phyloP scores from a whole-genome alignment of 139 green algal species.

The Pedinophyceae sp. region DNA sequence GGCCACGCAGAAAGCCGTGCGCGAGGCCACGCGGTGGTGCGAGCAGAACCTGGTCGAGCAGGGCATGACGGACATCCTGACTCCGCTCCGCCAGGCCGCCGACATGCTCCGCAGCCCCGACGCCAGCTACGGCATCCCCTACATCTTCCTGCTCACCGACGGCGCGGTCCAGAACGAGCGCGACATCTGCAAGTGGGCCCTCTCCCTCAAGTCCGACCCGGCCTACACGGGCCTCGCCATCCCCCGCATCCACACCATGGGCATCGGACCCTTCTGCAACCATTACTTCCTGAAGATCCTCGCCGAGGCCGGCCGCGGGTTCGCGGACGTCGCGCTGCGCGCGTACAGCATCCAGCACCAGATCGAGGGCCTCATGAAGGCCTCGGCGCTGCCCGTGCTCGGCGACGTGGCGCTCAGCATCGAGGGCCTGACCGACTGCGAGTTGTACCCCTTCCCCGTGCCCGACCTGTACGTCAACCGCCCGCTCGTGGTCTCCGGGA shows the following conservation, averaged over 20 bases:
- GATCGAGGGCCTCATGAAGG: neutral
- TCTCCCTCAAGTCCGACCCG: neutral
- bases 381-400: slow-evolving; percentile 7
- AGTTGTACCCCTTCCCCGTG: slow-evolving; percentile 41
- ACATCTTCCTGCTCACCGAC: slow-evolving; percentile 50
- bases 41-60: slow-evolving; percentile 8
- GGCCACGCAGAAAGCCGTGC: too few species aligned
- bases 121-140: slow-evolving; percentile 19
- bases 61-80: slow-evolving; percentile 36
- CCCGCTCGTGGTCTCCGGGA: slow-evolving; percentile 37
- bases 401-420: slow-evolving; percentile 17
- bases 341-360: slow-evolving; percentile 17
- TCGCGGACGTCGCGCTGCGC: slow-evolving; percentile 30
- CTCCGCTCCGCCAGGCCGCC: slow-evolving; percentile 20
- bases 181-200: slow-evolving; percentile 19
- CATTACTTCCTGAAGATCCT: slow-evolving; percentile 49
- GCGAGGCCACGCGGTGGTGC: slow-evolving; percentile 10
- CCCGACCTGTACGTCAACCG: slow-evolving; percentile 40
- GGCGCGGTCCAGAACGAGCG: slow-evolving; percentile 30
- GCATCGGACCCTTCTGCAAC: slow-evolving; percentile 44
- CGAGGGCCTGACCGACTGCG: slow-evolving; percentile 9
- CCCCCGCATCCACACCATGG: slow-evolving; percentile 34
- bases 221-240: neutral
- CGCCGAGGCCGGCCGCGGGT: slow-evolving; percentile 25
- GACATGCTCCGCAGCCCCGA: slow-evolving; percentile 3